Evolutionary conservation across 768 basidiomycete species (phyloP), one percentile per base, ranked within the genome.

Genomic region (Calocera cornea): DNA sequence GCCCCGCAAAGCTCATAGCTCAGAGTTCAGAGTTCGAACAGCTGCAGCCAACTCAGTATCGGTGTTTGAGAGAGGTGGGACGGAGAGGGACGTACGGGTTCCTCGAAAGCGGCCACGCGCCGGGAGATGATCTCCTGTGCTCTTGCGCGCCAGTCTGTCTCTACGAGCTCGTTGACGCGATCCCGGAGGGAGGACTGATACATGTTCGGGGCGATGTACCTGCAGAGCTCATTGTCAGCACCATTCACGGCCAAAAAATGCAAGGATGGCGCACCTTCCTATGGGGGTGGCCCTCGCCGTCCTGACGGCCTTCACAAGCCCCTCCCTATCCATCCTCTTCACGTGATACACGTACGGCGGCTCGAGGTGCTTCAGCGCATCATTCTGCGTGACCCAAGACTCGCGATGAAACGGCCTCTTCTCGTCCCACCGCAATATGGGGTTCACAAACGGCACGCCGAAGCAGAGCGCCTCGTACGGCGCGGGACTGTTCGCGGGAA

Each of bases 271-370:
- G 54, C 22, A 60, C 54, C 54, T 60, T 14, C 54, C 54, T 2
- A 73, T 71, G 7, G 72, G 72, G 34, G 65, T 69, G 11, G 24
- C 66, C 27, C 70, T 19, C 10, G 72, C 72, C 22, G 64, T 64
- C 34, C 41, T 17, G 50, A 73, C 65, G 27, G 72, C 72, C 10
- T 67, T 66, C 14, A 44, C 49, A 3, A 71, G 41, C 33, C 69
- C 71, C 41, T 66, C 64, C 29, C 36, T 27, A 64, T 72, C 70
- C 29, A 68, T 72, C 47, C 67, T 66, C 24, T 71, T 66, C 2
- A 74, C 71, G 33, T 73, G 69, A 54, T 75, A 75, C 27, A 75
- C 74, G 34, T 69, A 71, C 7, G 74, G 74, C 33, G 73, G 71
- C 1, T 65, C 65, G 10, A 70, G 64, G 24, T 66, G 68, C 31